Base-by-base conservation (phyloP, 108 stramenopile genomes). In the Mayamaea pseudoterrestris region DNA sequence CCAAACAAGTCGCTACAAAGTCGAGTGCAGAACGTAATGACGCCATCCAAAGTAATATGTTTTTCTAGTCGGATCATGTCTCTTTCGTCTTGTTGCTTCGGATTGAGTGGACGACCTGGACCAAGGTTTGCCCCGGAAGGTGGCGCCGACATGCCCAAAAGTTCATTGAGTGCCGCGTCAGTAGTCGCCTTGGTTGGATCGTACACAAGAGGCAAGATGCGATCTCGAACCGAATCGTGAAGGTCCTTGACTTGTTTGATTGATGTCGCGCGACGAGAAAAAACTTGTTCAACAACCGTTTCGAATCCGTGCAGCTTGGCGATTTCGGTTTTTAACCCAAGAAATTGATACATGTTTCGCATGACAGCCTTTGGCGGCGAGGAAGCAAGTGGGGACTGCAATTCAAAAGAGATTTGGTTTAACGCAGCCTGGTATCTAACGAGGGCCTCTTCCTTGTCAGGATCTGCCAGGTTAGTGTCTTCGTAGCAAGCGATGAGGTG, bases 41-140 rank as follows among this genome's bases (percentile, higher is more conserved):
- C 35, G 16, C 50, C 50, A 2, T 51, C 50, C 35, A 51, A 24
- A 18, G 50, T 51, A 2, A 51, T 36, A 39, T 51, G 35, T 18
- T 39, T 34, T 22, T 51, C 50, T 11, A 51, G 5, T n/a, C 34
- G 35, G 12, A 51, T 18, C 37, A 39, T 39, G 20, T 6, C 20
- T 20, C 18, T 20, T 20, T 39, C 20, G 8, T 39, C 37, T 20
- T 39, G 16, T 26, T n/a, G 34, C 22, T 20, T 13, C 1, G 20
- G 5, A 2, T 36, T 22, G 3, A 37, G 35, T 39, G 9, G 3
- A 3, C 2, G 30, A 9, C 21, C 13, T 14, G 35, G 35, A 4
- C 14, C 3, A 5, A 2, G 12, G 3, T 36, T 51, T 2, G 28
- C 13, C 8, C 16, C 20, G 7, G 30, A 30, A 22, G 7, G n/a